phyloP scores from a whole-genome alignment of 345 rosid species.

The Bruguiera parviflora region DNA sequence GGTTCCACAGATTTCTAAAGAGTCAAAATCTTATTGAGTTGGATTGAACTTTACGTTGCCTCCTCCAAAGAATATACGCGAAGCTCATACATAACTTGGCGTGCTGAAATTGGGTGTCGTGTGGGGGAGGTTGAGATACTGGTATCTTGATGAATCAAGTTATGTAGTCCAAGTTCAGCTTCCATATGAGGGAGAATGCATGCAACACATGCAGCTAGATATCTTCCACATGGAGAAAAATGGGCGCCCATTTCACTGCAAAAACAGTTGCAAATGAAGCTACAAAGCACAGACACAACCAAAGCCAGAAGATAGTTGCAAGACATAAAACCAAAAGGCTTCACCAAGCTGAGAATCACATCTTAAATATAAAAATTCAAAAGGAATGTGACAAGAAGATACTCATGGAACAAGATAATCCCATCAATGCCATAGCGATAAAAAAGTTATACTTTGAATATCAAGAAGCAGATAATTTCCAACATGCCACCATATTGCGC shows the following conservation, averaged over 20 bases:
- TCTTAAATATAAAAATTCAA: neutral
- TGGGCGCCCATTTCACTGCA: conserved; percentile 99
- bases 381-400: neutral
- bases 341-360: neutral
- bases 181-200: conserved; percentile 81
- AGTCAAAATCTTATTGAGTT: conserved; percentile 4
- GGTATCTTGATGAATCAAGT: conserved; percentile 58
- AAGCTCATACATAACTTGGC: conserved; percentile 94
- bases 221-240: conserved; percentile 97
- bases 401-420: neutral
- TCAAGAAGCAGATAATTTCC: neutral
- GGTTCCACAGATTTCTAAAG: conserved; percentile 3
- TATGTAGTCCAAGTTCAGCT: conserved; percentile 72
- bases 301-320: neutral
- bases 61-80: conserved; percentile 91
- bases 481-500: neutral
- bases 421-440: neutral
- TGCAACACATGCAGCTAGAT: conserved; percentile 94
- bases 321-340: neutral
- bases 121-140: conserved; percentile 92
- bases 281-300: neutral
- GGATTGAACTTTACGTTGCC: conserved; percentile 63
- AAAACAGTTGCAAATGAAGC: conserved; percentile 16
- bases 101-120: conserved; percentile 87
- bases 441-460: neutral